A percentile compares a stretch with the other conserved stretches of the same genome.
Evolutionary conservation across 2,329 filamentous ascomycete species (phyloP).

Genomic region (Pestalotiopsis sp.): DNA sequence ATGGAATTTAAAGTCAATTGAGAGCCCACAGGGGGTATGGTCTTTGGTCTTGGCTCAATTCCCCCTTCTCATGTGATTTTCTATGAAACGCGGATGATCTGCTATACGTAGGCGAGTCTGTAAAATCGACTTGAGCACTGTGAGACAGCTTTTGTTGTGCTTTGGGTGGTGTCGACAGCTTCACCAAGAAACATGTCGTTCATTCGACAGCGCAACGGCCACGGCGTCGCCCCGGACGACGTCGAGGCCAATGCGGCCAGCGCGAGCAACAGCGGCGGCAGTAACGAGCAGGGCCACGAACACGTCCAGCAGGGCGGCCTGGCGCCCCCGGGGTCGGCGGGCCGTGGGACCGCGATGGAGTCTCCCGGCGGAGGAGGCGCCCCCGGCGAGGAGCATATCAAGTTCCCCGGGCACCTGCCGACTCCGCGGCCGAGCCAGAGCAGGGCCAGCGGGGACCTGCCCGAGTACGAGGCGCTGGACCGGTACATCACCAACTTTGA

Average conservation of each 20-base stretch:
- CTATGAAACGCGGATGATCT: not conserved
- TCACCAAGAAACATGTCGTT: conserved; percentile 1
- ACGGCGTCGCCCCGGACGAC: not conserved
- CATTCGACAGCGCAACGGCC: conserved; percentile 2
- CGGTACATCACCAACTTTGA: conserved; percentile 35
- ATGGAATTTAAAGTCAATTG: conserved; percentile 6
- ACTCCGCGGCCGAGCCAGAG: conserved; percentile 4
- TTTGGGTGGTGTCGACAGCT: not conserved
- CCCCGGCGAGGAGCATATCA: not conserved
- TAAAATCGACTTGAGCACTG: not conserved
- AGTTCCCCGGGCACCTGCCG: conserved; percentile 8
- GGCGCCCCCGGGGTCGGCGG: not conserved
- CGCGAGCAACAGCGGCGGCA: conserved; percentile 4
- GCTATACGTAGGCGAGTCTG: not conserved
- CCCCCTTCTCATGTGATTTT: not conserved
- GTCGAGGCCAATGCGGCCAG: conserved; percentile 8
- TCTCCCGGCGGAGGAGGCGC: too few relatives aligned
- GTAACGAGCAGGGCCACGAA: not conserved
- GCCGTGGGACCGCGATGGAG: not conserved
- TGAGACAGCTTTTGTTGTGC: not conserved
- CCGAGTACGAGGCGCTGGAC: conserved; percentile 35
- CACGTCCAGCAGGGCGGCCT: not conserved
- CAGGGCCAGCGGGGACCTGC: conserved; percentile 21
- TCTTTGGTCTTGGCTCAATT: not conserved
- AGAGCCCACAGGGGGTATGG: not conserved